Base-by-base conservation (phyloP, 78 protist genomes). In the Tieghemostelium lacteum region DNA sequence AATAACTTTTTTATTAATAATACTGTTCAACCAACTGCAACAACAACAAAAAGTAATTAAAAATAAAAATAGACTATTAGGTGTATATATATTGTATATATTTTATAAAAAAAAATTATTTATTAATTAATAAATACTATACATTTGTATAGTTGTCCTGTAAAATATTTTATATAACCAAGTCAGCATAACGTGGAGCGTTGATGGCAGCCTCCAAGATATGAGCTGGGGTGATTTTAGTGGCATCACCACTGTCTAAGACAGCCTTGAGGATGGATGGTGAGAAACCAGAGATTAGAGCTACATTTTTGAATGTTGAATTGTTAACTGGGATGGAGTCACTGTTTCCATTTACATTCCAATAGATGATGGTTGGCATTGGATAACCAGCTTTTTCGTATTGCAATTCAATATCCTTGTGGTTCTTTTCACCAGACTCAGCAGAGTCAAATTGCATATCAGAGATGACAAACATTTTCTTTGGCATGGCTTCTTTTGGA, bases 371-470 rank as follows among this genome's bases (percentile, higher is more conserved):
- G 5, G 3, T 16, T 52, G 94, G 94, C 49, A 40, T 33, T 17
- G 34, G 65, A 31, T 76, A 88, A 29, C 86, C 94, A 52, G 83
- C 85, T 26, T 74, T 33, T 42, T 52, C 49, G 77, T 70, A 88
- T 70, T 75, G 75, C 0, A 7, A 33, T 0, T 22, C 22, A 57
- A 88, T 75, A 20, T 20, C 69, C 1, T 88, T 26, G 64, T 88
- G 75, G 6, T 72, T 74, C 26, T 73, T 31, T 34, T 65, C 62
- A 12, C 39, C 49, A 31, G 33, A 6, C 50, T 66, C 85, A 20
- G 94, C 94, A 17, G 37, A 0, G 67, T 88, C 86, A 70, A 88
- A 88, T 1, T 67, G 63, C 94, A 88, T 88, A 42, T 88, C 94
- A 20, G 85, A 69, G 61, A 88, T 72, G 24, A 88, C 87, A 39